These are phyloP conservation scores for Wickerhamomyces bovis DNA, from an alignment of 805 yeast genomes.

Conservation along the genomic window DNA sequence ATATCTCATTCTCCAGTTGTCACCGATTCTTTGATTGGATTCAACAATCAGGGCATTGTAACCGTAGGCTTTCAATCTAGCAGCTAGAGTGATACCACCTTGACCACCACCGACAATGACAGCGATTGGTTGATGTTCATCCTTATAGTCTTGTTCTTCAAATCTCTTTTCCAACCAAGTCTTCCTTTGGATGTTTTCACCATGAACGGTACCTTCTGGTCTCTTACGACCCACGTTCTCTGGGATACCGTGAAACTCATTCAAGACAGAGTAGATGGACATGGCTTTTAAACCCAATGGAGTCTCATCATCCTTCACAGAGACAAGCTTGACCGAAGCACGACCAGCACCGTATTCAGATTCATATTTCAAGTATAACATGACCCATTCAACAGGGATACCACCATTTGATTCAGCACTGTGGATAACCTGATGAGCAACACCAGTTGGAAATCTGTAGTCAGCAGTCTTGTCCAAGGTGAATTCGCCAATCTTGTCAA, in stretches of 20 bases:
- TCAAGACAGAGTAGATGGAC: slow-evolving; percentile 29
- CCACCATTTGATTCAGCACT: slow-evolving; percentile 20
- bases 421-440: slow-evolving; percentile 25
- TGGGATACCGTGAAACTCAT: slow-evolving; percentile 28
- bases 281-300: slow-evolving; percentile 29
- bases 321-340: slow-evolving; percentile 28
- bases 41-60: slow-evolving; percentile 35
- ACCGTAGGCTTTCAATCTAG: slow-evolving; percentile 37
- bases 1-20: slow-evolving; percentile 42
- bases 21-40: slow-evolving; percentile 33
- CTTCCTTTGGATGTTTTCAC: slow-evolving; percentile 31
- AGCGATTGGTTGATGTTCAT: slow-evolving; percentile 33
- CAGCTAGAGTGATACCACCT: slow-evolving; percentile 37
- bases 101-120: slow-evolving; percentile 44
- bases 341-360: slow-evolving; percentile 29
- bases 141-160: slow-evolving; percentile 25
- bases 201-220: slow-evolving; percentile 33
- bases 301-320: slow-evolving; percentile 24
- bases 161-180: slow-evolving; percentile 34
- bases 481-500: slow-evolving; percentile 23
- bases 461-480: slow-evolving; percentile 27
- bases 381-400: slow-evolving; percentile 32
- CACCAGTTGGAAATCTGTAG: slow-evolving; percentile 26
- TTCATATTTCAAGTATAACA: slow-evolving; percentile 26
- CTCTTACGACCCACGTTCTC: slow-evolving; percentile 28